Percentiles rank a stretch among this genome's conserved stretches.
phyloP scores from a whole-genome alignment of 768 basidiomycete genomes.

The Antrodiella citrinella region DNA sequence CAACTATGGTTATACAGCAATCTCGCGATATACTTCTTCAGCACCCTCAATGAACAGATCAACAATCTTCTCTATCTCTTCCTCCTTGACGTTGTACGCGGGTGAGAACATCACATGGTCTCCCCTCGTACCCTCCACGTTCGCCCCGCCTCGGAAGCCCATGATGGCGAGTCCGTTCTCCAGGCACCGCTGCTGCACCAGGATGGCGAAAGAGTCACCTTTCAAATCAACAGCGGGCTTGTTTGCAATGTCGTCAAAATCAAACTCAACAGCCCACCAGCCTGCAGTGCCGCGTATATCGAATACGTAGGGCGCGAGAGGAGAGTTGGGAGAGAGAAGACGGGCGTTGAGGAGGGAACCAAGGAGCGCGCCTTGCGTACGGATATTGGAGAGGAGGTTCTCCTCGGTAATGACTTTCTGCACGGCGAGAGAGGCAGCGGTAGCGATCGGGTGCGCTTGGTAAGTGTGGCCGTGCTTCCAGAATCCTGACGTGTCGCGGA shows the following conservation, averaged over 20 bases:
- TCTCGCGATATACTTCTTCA: constrained; percentile 49
- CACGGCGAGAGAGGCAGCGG: constrained; percentile 76
- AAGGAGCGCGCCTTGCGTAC: constrained; percentile 52
- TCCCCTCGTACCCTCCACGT: constrained; percentile 63
- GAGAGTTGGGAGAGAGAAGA: constrained; percentile 45
- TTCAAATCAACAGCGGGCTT: constrained; percentile 40
- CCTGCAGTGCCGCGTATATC: constrained; percentile 80
- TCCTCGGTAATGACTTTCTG: constrained; percentile 65
- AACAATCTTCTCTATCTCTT: constrained; percentile 64
- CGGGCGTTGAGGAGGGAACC: constrained; percentile 43
- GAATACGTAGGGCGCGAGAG: constrained; percentile 58
- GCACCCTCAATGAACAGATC: constrained; percentile 57
- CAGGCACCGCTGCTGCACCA: constrained; percentile 62
- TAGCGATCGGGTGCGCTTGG: constrained; percentile 69
- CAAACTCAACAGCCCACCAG: constrained; percentile 83
- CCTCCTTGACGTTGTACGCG: constrained; percentile 67
- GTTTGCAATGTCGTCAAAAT: constrained; percentile 33
- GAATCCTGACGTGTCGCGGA: constrained; percentile 58
- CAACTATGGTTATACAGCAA: constrained; percentile 14
- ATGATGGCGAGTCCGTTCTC: constrained; percentile 63
- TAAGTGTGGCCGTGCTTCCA: constrained; percentile 87
- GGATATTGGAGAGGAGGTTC: constrained; percentile 60
- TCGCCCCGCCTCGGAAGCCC: constrained; percentile 65
- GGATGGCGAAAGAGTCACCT: constrained; percentile 51
- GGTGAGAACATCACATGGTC: constrained; percentile 71